Evolutionary conservation across 2,329 filamentous ascomycete genomes (phyloP), one percentile per base, ranked within the genome.

Genomic region (Alternaria tenuissima): DNA sequence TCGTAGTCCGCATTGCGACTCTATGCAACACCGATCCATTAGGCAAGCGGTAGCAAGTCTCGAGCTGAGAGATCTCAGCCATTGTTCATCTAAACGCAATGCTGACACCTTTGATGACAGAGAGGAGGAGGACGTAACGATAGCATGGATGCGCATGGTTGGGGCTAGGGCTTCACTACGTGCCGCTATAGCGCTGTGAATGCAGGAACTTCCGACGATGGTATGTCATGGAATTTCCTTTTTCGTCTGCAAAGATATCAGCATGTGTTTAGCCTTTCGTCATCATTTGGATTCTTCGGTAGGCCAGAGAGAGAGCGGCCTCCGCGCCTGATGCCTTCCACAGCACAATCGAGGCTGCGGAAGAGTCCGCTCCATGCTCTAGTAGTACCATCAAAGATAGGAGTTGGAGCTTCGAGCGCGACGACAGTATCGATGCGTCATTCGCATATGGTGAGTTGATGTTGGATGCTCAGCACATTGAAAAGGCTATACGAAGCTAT

Each of bases 161-260:
- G 94, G 93, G 20, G 94, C 92, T 84, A 92, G 94, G 79, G 90
- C 90, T 60, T 95, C 95, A 72, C 94, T 94, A 81, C 95, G 88
- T 62, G 98, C 89, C 52, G 95, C 95, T 28, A 99, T 86, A 24
- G 94, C 88, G 70, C 95, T 95, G 75, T 75, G 72, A 7, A 94
- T 98, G 81, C 97, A 94, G 85, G 97, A 97, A 56, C 95, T 94
- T 41, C 94, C 94, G 71, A 94, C 94, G 78, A 98, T 98, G 73
- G 93, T 93, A 82, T 97, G 98, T 84, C 93, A 98, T n/a, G 94
- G 93, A 79, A 98, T 94, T 80, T 98, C 94, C 89, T 97, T 98
- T 85, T 94, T 91, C 32, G 4, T 20, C 43, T 62, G 7, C 30
- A 48, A 48, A 34, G 16, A 26, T 16, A 39, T 57, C 32, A 57